Conservation (phyloP, 371 early-diverging fungal genomes). For the Zopfochytrium polystomum region DNA sequence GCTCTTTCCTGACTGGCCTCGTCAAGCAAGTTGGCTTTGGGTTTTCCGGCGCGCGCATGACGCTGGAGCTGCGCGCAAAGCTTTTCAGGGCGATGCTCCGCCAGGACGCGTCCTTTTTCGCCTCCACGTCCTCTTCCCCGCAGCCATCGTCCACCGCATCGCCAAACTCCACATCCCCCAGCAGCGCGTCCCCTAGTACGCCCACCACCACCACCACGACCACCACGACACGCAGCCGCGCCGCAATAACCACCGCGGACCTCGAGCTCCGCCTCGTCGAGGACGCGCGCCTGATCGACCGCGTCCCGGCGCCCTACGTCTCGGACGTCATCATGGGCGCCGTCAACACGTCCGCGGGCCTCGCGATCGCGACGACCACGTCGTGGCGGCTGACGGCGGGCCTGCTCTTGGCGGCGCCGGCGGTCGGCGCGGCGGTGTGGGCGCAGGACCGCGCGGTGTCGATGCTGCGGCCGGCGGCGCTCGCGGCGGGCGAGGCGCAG, state of each 20-base stretch:
- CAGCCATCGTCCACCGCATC: too few species aligned
- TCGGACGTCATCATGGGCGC: not conserved
- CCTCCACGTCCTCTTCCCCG: too few species aligned
- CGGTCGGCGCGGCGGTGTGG: not conserved
- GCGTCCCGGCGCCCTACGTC: not conserved
- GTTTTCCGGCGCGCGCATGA: slow-evolving; percentile 40
- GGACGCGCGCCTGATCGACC: too few species aligned
- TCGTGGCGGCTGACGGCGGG: not conserved
- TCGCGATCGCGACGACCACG: not conserved
- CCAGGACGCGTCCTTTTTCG: slow-evolving; percentile 87
- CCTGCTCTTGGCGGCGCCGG: not conserved
- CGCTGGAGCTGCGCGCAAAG: slow-evolving; percentile 54
- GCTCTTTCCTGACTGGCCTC: not conserved
- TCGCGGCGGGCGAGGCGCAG: not conserved
- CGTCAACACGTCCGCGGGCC: not conserved
- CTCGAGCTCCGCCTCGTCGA: too few species aligned
- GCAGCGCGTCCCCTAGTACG: too few species aligned
- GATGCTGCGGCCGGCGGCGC: not conserved
- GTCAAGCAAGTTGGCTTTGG: slow-evolving; percentile 14
- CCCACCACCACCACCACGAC: too few species aligned
- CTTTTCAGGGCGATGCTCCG: slow-evolving; percentile 66
- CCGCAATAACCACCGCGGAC: too few species aligned
- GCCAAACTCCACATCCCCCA: too few species aligned
- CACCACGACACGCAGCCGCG: too few species aligned
- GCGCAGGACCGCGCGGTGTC: not conserved